These are phyloP conservation scores for Flagelloscypha sp. DNA, from an alignment of 768 basidiomycete genomes.

Conservation along the genomic window DNA sequence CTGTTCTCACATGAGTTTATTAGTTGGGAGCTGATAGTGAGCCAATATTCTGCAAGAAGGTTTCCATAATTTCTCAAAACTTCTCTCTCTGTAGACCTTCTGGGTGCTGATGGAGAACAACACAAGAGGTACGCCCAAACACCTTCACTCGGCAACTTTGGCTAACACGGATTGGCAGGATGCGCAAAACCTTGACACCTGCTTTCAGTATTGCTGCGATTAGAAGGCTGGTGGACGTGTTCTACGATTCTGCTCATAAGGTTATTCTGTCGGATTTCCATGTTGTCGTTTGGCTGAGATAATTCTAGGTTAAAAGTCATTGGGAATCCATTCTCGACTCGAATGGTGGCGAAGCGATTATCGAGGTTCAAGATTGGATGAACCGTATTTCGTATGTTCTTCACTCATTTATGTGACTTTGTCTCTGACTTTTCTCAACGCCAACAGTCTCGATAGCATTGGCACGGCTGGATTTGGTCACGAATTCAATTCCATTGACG, in stretches of 20 bases:
- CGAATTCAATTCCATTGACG: conserved; percentile 45
- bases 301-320: conserved; percentile 23
- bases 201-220: conserved; percentile 48
- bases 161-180: conserved; percentile 9
- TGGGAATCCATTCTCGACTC: conserved; percentile 23
- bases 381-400: conserved; percentile 8
- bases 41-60: too few species aligned
- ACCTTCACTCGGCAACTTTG: conserved; percentile 3
- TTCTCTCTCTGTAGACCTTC: too few species aligned
- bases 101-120: conserved; percentile 37
- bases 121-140: conserved; percentile 30
- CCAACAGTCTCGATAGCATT: conserved; percentile 41
- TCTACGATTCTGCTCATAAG: conserved; percentile 46
- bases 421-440: background rate
- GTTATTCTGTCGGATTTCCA: conserved; percentile 21
- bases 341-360: conserved; percentile 18
- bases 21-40: too few species aligned
- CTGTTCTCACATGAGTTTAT: too few species aligned
- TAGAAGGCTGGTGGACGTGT: conserved; percentile 35
- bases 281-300: background rate
- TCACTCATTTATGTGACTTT: background rate
- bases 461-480: conserved; percentile 55
- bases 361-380: conserved; percentile 43
- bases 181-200: conserved; percentile 41
- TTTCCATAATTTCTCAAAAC: too few species aligned